Evolutionary conservation across 176 grass and related monocot genomes (phyloP).

Genomic region (Oryza meyeriana): DNA sequence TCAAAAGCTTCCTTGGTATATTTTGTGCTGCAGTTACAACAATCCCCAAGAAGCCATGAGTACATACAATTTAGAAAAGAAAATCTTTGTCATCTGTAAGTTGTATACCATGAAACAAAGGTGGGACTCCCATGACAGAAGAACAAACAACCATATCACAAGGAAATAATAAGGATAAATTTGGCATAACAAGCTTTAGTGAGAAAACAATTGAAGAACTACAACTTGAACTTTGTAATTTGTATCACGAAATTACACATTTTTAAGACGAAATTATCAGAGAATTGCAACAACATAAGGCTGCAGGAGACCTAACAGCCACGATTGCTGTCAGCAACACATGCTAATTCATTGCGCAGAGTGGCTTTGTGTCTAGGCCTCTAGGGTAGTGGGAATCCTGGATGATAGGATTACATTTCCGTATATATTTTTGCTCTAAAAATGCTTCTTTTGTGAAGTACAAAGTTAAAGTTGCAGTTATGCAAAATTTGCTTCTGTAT

Average conservation of each 20-base stretch:
- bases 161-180: not conserved
- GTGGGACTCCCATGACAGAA: not conserved
- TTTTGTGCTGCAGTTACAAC: slow-evolving; percentile 41
- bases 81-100: not conserved
- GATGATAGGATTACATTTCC: too few species aligned
- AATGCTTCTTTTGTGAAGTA: too few species aligned
- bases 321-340: too few species aligned
- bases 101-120: slow-evolving; percentile 3
- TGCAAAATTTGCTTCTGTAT: too few species aligned
- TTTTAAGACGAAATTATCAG: not conserved
- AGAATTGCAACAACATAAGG: not conserved
- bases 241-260: not conserved
- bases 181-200: not conserved
- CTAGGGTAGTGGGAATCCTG: too few species aligned
- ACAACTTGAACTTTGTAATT: not conserved
- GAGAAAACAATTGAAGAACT: not conserved
- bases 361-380: not conserved
- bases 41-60: slow-evolving; percentile 10
- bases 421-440: too few species aligned
- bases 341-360: too few species aligned
- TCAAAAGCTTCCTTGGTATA: slow-evolving; percentile 68
- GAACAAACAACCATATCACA: not conserved
- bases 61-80: slow-evolving; percentile 14
- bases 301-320: not conserved
- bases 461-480: too few species aligned